Conservation (phyloP, 164 flowering plant genomes). For the Annona cherimola region DNA sequence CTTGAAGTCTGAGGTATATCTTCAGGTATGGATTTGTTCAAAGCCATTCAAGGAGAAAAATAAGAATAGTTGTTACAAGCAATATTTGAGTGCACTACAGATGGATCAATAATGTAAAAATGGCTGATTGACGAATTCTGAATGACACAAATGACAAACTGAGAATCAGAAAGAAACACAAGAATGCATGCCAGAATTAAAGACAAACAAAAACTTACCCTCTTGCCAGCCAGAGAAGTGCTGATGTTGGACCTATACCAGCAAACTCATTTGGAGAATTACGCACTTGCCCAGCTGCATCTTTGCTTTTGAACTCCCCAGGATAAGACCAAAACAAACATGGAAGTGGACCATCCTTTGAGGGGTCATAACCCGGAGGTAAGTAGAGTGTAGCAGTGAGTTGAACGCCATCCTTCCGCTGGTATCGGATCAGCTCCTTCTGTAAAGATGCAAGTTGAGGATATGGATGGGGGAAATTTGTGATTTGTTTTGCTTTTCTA, state of each 20-base stretch:
- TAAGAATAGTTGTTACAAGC: no score
- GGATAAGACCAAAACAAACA: conserved; percentile 98
- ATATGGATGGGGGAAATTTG: conserved; percentile 92
- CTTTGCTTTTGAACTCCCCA: conserved; percentile 97
- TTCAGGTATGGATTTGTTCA: no score
- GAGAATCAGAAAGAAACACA: not conserved
- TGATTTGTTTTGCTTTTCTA: conserved; percentile 59
- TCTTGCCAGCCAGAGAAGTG: conserved; percentile 97
- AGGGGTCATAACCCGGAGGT: conserved; percentile 85
- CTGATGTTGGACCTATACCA: conserved; percentile 92
- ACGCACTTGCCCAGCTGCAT: conserved; percentile 98
- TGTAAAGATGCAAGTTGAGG: conserved; percentile 84
- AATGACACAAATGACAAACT: not conserved
- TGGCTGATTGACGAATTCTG: no score
- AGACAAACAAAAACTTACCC: conserved; percentile 35
- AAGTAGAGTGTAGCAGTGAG: conserved; percentile 92
- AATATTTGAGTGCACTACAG: no score
- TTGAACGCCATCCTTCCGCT: conserved; percentile 95
- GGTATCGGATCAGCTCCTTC: conserved; percentile 92
- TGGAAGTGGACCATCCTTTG: conserved; percentile 94
- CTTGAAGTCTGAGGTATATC: no score
- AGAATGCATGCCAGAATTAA: conserved; percentile 1
- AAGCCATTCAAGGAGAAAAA: no score
- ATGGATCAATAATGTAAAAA: no score
- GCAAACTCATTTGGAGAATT: conserved; percentile 99